Percentiles rank a stretch among this genome's conserved stretches.
Evolutionary conservation across 352 stramenopile genomes (phyloP).

Genomic region (Globisporangium cylindrosporum): DNA sequence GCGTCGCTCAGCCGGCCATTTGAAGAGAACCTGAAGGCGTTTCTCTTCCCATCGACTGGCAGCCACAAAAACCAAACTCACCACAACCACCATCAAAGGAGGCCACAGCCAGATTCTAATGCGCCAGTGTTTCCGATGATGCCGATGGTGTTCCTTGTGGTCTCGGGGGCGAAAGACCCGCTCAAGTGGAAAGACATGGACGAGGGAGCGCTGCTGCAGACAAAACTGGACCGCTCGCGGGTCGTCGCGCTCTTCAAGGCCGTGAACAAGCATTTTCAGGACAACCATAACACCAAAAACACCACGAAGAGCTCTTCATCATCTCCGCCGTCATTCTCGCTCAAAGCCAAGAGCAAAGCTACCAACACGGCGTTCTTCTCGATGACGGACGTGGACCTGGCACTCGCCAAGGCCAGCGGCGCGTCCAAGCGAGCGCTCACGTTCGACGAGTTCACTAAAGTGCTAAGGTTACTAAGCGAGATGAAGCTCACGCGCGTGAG

Average conservation of each 20-base stretch:
- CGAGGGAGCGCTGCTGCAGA: slow-evolving; percentile 32
- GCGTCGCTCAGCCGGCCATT: slow-evolving; percentile 23
- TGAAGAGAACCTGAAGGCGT: slow-evolving; percentile 12
- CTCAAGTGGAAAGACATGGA: slow-evolving; percentile 35
- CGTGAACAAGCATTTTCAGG: slow-evolving; percentile 26
- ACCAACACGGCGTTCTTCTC: slow-evolving; percentile 32
- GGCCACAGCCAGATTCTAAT: neutral
- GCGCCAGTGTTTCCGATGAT: slow-evolving; percentile 23
- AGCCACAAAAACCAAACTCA: neutral
- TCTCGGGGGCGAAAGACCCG: slow-evolving; percentile 37
- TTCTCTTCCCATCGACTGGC: slow-evolving; percentile 1
- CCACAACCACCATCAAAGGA: neutral
- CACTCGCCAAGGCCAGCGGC: slow-evolving; percentile 46
- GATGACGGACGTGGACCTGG: slow-evolving; percentile 55
- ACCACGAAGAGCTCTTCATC: neutral
- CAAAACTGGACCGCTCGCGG: slow-evolving; percentile 52
- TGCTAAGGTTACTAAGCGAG: slow-evolving; percentile 34
- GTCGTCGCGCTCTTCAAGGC: slow-evolving; percentile 48
- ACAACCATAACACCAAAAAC: slow-evolving; percentile 4
- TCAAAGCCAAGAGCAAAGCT: slow-evolving; percentile 5
- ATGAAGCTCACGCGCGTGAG: slow-evolving; percentile 26
- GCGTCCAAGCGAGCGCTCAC: slow-evolving; percentile 45
- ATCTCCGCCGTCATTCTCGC: neutral
- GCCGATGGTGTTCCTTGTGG: slow-evolving; percentile 42
- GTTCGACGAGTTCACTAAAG: slow-evolving; percentile 40